phyloP scores from a whole-genome alignment of 345 rosid species.

The Noccaea bulbosa region DNA sequence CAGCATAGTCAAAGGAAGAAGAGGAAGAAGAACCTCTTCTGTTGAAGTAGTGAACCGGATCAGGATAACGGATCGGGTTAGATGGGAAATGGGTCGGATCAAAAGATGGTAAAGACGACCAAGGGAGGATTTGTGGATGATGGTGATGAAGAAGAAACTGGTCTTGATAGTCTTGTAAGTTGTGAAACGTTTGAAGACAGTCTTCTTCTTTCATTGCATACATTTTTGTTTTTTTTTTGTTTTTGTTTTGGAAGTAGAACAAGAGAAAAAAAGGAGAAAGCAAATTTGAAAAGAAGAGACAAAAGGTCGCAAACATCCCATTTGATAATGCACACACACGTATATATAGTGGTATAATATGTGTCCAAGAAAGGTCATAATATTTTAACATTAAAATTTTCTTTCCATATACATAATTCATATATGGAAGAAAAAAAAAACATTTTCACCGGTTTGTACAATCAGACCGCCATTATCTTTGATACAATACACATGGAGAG shows the following conservation, averaged over 20 bases:
- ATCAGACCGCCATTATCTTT: slow-evolving; percentile 34
- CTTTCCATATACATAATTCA: slow-evolving; percentile 15
- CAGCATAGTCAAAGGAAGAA: slow-evolving; percentile 36
- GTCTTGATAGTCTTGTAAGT: slow-evolving; percentile 71
- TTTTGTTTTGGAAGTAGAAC: slow-evolving; percentile 25
- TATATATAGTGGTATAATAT: slow-evolving; percentile 39
- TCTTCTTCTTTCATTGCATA: slow-evolving; percentile 77
- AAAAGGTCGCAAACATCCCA: slow-evolving; percentile 48
- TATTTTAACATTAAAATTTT: slow-evolving; percentile 16
- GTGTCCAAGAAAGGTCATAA: background rate
- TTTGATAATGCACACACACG: slow-evolving; percentile 38
- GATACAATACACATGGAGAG: slow-evolving; percentile 7
- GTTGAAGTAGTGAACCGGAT: slow-evolving; percentile 73
- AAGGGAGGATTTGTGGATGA: slow-evolving; percentile 45
- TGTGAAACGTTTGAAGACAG: slow-evolving; percentile 61
- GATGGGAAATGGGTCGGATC: slow-evolving; percentile 40
- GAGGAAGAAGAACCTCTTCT: slow-evolving; percentile 58
- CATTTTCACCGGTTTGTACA: slow-evolving; percentile 27
- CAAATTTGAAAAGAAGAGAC: slow-evolving; percentile 37
- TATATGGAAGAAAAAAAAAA: background rate
- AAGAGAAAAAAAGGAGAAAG: slow-evolving; percentile 14
- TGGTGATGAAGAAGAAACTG: slow-evolving; percentile 61
- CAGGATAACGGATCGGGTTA: slow-evolving; percentile 57
- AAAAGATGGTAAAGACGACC: slow-evolving; percentile 41
- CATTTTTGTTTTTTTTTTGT: slow-evolving; percentile 40